phyloP scores from a whole-genome alignment of 106 monocot genomes.

The Dioscorea dumetorum region DNA sequence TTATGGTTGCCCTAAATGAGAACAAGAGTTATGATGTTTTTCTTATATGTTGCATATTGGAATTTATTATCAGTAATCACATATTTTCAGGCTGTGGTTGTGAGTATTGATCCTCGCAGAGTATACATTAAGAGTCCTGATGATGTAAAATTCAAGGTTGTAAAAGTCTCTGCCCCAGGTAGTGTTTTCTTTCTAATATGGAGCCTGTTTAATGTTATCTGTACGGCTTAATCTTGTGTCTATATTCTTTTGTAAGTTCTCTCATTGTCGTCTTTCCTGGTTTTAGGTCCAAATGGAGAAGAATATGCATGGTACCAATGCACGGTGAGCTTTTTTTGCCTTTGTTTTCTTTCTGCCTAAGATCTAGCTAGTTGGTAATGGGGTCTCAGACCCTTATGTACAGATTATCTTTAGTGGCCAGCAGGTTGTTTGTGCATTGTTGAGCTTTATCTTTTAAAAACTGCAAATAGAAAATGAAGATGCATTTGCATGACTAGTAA shows the following conservation, averaged over 20 bases:
- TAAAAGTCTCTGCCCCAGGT: conserved; percentile 71
- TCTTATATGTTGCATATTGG: background rate
- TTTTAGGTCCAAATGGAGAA: conserved; percentile 85
- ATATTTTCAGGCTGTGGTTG: conserved; percentile 82
- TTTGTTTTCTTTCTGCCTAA: background rate
- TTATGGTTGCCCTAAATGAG: no score
- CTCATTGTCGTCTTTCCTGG: conserved; percentile 1
- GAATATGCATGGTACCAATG: conserved; percentile 99
- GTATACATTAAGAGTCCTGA: conserved; percentile 68
- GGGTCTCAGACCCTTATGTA: no score
- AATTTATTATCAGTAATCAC: conserved; percentile 1
- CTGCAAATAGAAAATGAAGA: no score
- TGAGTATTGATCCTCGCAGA: conserved; percentile 92
- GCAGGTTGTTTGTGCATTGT: no score
- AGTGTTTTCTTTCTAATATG: conserved; percentile 1
- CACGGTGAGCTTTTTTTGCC: conserved; percentile 40
- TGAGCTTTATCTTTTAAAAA: no score
- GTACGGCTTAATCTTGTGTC: background rate
- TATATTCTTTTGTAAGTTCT: background rate
- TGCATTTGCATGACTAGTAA: no score
- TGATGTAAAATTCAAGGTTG: conserved; percentile 73
- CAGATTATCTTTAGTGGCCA: no score
- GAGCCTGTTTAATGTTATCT: background rate
- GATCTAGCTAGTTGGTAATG: background rate
- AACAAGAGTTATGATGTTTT: background rate